Percentiles rank a stretch among this genome's conserved stretches.
Evolutionary conservation across 1,284 basidiomycete genomes (phyloP).

Genomic region (Veloporphyrellus conicus): DNA sequence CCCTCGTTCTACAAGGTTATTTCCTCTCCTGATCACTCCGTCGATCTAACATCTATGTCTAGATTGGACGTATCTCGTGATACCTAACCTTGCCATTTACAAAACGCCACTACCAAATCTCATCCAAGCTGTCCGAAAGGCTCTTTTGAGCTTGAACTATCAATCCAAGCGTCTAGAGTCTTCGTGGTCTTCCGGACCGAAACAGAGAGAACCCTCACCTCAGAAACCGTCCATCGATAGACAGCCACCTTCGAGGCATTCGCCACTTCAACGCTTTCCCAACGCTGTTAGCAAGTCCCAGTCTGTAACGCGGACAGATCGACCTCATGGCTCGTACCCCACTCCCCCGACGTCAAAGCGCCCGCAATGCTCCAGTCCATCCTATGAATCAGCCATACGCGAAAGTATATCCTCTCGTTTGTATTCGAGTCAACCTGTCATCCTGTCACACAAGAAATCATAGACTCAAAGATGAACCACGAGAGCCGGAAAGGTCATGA

Average conservation of each 20-base stretch:
- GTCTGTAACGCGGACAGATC: not conserved
- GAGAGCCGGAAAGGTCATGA: no score
- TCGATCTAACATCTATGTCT: slow-evolving; percentile 1
- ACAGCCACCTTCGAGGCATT: not conserved
- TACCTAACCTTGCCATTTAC: slow-evolving; percentile 24
- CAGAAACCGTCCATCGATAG: not conserved
- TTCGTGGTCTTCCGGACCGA: not conserved
- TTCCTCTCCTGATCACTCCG: not conserved
- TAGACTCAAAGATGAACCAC: no score
- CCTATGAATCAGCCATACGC: not conserved
- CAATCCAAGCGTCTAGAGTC: slow-evolving; percentile 15
- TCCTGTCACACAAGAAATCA: slow-evolving; percentile 1
- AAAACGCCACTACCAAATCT: slow-evolving; percentile 24
- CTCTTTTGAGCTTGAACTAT: slow-evolving; percentile 12
- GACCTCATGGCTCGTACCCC: not conserved
- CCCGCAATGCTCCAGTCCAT: no score
- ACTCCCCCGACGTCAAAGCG: no score
- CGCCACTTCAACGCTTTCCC: no score
- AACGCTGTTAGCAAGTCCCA: not conserved
- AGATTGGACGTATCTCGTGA: slow-evolving; percentile 33
- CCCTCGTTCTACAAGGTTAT: slow-evolving; percentile 19
- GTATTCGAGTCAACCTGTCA: slow-evolving; percentile 4
- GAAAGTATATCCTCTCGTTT: not conserved
- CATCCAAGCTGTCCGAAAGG: slow-evolving; percentile 22
- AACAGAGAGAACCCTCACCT: not conserved